phyloP scores from a whole-genome alignment of 2,329 filamentous ascomycete genomes.

The Arthroderma sp. region DNA sequence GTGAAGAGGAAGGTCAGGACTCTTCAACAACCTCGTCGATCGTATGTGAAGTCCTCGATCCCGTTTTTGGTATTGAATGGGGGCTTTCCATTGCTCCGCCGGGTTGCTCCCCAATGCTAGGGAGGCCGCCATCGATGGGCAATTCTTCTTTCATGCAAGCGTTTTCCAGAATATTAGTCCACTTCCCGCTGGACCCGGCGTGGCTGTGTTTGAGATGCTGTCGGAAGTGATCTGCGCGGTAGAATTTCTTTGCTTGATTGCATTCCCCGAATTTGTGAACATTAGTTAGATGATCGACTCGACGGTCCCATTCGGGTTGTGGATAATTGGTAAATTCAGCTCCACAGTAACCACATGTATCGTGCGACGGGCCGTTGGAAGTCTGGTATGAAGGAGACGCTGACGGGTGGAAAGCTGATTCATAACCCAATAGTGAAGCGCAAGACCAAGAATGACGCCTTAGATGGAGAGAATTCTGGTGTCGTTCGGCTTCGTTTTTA shows the following conservation, averaged over 20 bases:
- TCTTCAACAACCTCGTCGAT: constrained; percentile 15
- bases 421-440: constrained; percentile 61
- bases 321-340: constrained; percentile 67
- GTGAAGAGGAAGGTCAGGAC: constrained; percentile 4
- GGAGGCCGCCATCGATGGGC: constrained; percentile 18
- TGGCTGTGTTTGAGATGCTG: constrained; percentile 98
- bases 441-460: constrained; percentile 95
- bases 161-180: constrained; percentile 96
- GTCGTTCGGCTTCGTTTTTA: constrained; percentile 93
- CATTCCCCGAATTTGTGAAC: constrained; percentile 96
- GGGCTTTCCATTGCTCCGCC: constrained; percentile 6
- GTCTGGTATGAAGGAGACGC: constrained; percentile 32
- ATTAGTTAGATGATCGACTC: constrained; percentile 75
- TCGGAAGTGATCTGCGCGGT: constrained; percentile 90
- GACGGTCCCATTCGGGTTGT: constrained; percentile 75
- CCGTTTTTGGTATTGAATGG: constrained; percentile 4
- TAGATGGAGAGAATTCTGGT: constrained; percentile 89
- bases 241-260: constrained; percentile 98
- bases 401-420: constrained; percentile 78
- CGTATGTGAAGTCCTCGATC: constrained; percentile 9
- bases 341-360: constrained; percentile 90
- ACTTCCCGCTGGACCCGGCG: constrained; percentile 89
- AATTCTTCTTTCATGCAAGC: constrained; percentile 86
- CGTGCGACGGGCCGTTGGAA: constrained; percentile 31
- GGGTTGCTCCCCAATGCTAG: constrained; percentile 16